Base-by-base conservation (phyloP, 73 alveolate genomes). In the Symbiodinium natans region DNA sequence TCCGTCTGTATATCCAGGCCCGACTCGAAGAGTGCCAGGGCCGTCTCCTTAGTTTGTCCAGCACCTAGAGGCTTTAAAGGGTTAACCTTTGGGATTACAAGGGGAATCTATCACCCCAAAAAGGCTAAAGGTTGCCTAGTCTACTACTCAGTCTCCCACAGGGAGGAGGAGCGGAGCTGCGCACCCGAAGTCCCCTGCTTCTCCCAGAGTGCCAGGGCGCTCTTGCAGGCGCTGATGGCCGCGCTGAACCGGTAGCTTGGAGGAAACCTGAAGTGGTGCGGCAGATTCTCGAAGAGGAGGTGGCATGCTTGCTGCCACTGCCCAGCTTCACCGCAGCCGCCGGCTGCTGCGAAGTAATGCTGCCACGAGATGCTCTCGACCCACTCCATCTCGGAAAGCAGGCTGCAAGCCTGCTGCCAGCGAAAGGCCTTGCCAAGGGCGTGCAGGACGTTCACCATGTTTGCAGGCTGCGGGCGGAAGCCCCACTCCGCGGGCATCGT, bases 221-320 rank as follows among this genome's bases (percentile, higher is more conserved):
- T 63, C 33, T 63, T 63, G 80, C 80, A 63, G 15, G 80, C 80
- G 27, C 80, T n/a, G 80, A 63, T 63, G 19, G 80, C 80, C 27
- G 80, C 80, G 27, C 80, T 63, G 36, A 63, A 63, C 36, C 80
- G 80, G 36, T 63, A 63, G 80, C 80, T 63, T 63, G 80, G 80
- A 63, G 80, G 80, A 63, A 6, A 6, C 80, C 33, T 36, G 27
- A 63, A 23, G 17, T 63, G 11, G 33, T n/a, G 36, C 13, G 80
- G 80, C 39, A 63, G 33, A 31, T 29, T 63, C 80, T 63, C 80
- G 15, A 63, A 63, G 36, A 63, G 36, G 80, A 63, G 80, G 29
- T 63, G 33, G 36, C 19, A 63, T 9, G 80, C 80, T n/a, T 23
- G 11, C 27, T 63, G 80, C 80, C 80, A 63, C 27, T 29, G 17